These are phyloP conservation scores for Tulasnella sp. DNA, from an alignment of 768 basidiomycete genomes.

Conservation along the genomic window DNA sequence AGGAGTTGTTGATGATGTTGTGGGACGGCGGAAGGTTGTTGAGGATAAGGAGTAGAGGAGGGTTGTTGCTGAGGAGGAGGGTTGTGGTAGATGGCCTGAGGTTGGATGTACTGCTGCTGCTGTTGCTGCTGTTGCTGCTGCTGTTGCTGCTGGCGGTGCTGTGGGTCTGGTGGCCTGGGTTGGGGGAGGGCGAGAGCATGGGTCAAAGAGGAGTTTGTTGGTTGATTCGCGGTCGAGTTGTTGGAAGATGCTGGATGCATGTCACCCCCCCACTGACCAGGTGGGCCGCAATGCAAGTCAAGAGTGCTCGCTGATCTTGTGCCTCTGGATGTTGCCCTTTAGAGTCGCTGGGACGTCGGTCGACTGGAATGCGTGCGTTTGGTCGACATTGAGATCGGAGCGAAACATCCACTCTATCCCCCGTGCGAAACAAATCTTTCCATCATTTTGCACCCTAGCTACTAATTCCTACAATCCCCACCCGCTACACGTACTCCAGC, in stretches of 20 bases:
- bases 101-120: slow-evolving; percentile 3
- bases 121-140: slow-evolving; percentile 1
- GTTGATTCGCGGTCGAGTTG: neutral
- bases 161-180: neutral
- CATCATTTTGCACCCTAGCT: neutral
- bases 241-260: neutral
- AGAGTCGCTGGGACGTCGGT: neutral
- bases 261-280: neutral
- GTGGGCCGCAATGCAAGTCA: neutral
- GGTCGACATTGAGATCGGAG: slow-evolving; percentile 3
- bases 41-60: slow-evolving; percentile 1
- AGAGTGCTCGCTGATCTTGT: neutral
- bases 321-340: neutral
- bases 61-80: neutral
- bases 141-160: neutral
- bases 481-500: neutral
- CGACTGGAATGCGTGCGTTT: neutral
- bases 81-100: neutral
- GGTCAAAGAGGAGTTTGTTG: neutral
- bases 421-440: neutral
- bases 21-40: slow-evolving; percentile 4
- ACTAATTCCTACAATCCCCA: neutral
- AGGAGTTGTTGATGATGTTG: slow-evolving; percentile 1
- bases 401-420: neutral
- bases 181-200: neutral